Base-by-base conservation (phyloP, 1,284 basidiomycete genomes). In the Salmacisia buchloeana region DNA sequence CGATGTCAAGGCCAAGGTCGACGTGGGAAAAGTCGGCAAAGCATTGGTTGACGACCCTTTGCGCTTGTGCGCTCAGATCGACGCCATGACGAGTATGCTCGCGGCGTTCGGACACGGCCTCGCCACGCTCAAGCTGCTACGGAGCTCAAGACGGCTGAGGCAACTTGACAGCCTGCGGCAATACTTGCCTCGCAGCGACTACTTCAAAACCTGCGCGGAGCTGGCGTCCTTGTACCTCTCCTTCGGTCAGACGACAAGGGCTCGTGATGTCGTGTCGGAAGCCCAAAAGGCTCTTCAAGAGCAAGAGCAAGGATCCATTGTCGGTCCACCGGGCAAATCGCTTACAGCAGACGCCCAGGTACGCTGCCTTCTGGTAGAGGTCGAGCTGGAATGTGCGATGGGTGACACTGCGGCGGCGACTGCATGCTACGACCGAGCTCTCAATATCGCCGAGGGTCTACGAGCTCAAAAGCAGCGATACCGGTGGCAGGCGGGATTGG, bases 51-150 rank as follows among this genome's bases (percentile, higher is more conserved):
- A 71, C 54, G 62, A 64, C 15, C 21, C 62, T 2, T 62, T 63
- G 15, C 66, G 67, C 2, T 66, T 72, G 21, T 73, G 66, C 21
- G 63, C 60, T 12, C 59, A 63, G 4, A 33, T 69, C 21, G 63
- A 71, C 38, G 59, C 59, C 5, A 61, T 64, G 25, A 65, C 64
- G 34, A 71, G 71, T 52, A 63, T 68, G 12, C 65, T 71, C 41
- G 62, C 64, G 2, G 62, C 70, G 4, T 64, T 64, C 18, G 67
- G 71, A 10, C 49, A 71, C 27, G 64, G 67, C 31, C 66, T 58
- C 12, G 63, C 64, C 36, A 65, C 65, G 43, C 63, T 73, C 13
- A 63, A 71, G 21, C 60, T 74, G 13, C 61, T 71, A 54, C 70
- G 68, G 57, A 58, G 61, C 2, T 57, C 71, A n/a, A 63, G 67